A percentile compares a stretch with the other conserved stretches of the same genome.
phyloP scores from a whole-genome alignment of 2,329 filamentous ascomycete genomes.

The Rhytidhysteron rufulum region DNA sequence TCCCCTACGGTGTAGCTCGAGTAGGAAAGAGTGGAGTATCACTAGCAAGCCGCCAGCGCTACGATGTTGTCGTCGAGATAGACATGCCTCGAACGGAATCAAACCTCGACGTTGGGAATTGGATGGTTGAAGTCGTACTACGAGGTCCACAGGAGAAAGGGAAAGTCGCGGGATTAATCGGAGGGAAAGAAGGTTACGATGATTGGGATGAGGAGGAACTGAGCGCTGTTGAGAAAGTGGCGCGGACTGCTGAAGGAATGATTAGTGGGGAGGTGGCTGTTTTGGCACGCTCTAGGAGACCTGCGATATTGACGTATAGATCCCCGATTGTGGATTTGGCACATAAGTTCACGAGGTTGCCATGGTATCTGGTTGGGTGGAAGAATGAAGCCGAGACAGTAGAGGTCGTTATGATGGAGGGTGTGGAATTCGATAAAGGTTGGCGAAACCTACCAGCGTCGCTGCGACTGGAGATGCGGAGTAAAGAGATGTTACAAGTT shows the following conservation, averaged over 20 bases:
- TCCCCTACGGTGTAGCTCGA: constrained; percentile 51
- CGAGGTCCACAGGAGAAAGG: constrained; percentile 35
- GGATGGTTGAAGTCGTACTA: constrained; percentile 83
- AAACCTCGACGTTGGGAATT: constrained; percentile 80
- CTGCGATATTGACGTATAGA: constrained; percentile 75
- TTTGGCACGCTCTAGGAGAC: constrained; percentile 58
- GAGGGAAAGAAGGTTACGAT: constrained; percentile 23
- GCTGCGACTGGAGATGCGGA: constrained; percentile 65
- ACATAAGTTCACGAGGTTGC: constrained; percentile 44
- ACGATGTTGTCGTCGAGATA: constrained; percentile 76
- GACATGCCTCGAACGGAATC: constrained; percentile 71
- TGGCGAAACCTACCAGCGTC: constrained; percentile 50
- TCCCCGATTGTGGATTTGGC: constrained; percentile 44
- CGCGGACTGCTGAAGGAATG: constrained; percentile 8
- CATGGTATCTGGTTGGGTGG: constrained; percentile 66
- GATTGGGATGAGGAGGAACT: constrained; percentile 26
- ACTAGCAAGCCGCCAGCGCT: constrained; percentile 64
- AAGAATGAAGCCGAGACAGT: constrained; percentile 62
- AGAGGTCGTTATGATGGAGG: constrained; percentile 68
- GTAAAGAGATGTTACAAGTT: constrained; percentile 67
- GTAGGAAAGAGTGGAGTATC: constrained; percentile 30
- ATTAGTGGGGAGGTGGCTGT: constrained; percentile 18
- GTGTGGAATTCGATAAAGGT: constrained; percentile 60
- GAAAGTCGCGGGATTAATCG: constrained; percentile 8
- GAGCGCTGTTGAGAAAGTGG: constrained; percentile 7